Evolutionary conservation across 768 basidiomycete genomes (phyloP).

Genomic region (Pleurotus eryngii): DNA sequence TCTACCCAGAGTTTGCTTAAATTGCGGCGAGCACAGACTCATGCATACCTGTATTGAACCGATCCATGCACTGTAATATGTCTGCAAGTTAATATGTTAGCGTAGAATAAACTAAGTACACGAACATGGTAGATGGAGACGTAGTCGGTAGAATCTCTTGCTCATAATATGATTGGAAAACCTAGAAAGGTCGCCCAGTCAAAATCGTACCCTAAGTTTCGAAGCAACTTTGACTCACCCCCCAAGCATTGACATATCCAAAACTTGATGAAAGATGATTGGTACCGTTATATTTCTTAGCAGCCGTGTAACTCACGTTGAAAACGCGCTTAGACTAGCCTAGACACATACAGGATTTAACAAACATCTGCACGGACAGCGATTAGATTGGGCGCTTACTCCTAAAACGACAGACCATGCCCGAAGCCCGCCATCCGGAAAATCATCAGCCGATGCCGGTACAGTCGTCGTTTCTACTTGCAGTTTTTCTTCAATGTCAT

Average conservation of each 20-base stretch:
- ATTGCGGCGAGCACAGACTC: not conserved
- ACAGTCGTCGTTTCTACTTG: not conserved
- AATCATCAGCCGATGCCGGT: conserved; percentile 10
- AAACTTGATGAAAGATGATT: conserved; percentile 28
- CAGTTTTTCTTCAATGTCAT: not conserved
- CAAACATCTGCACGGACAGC: not conserved
- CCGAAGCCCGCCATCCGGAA: conserved; percentile 37
- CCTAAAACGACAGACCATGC: conserved; percentile 44
- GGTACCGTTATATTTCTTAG: too few relatives aligned
- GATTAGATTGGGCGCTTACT: conserved; percentile 18
- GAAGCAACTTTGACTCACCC: conserved; percentile 31
- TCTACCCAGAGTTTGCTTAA: not conserved
- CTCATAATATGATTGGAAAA: conserved; percentile 61
- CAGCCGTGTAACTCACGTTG: conserved; percentile 29
- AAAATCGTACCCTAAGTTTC: too few relatives aligned
- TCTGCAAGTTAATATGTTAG: not conserved
- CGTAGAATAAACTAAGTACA: not conserved
- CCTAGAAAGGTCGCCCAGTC: conserved; percentile 23
- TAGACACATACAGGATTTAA: not conserved
- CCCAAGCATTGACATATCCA: conserved; percentile 56
- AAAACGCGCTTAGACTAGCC: conserved; percentile 27
- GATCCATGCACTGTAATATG: conserved; percentile 27
- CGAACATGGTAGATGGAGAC: conserved; percentile 52
- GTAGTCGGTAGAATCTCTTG: conserved; percentile 36
- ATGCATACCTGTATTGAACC: conserved; percentile 23